Evolutionary conservation across 2,329 filamentous ascomycete species (phyloP), one percentile per base, ranked within the genome.

Genomic region (Celoporthe dispersa): DNA sequence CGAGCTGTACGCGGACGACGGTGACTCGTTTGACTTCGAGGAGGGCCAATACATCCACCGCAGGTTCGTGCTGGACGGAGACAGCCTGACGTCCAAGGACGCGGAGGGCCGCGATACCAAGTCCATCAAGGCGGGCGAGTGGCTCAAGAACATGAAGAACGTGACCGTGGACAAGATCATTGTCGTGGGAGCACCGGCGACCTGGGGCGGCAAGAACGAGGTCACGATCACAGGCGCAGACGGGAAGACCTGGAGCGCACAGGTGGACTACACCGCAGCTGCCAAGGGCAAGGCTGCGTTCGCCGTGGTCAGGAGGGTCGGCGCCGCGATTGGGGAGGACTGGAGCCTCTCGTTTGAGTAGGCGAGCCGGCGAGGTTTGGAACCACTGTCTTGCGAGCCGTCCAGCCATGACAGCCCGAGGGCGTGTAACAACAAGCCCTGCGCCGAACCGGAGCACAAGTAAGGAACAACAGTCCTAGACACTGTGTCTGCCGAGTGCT

Each of bases 1-100:
- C 37, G 91, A 92, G 64, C 83, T 99, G 9, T 99, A 99, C 77
- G 85, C 94, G 39, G 96, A 99, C 77, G 96, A 99, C 74, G 96
- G 96, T 63, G 94, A 98, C 80, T 92, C 92, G 0, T 99, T 94
- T 75, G 94, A 97, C 68, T 94, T 93, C 78, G 85, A 97, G 79
- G 84, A 90, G 73, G 95, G 94, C 14, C 94, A 94, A 72, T 97
- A 92, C 80, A 94, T 98, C 75, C 91, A 97, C 82, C 92, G 94
- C 70, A 86, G 84, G 71, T 98, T 99, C 81, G 84, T 83, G 33
- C 92, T 94, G 71, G 82, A 84, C 37, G 82, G 81, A 71, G 85
- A 86, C 22, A 84, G 84, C 0, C 83, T 98, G n/a, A 84, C 84
- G 6, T 94, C 92, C 0, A 86, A 86, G n/a, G 90, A 97, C 73